Base-by-base conservation (phyloP, 805 yeast genomes). In the Yueomyces sp. region DNA sequence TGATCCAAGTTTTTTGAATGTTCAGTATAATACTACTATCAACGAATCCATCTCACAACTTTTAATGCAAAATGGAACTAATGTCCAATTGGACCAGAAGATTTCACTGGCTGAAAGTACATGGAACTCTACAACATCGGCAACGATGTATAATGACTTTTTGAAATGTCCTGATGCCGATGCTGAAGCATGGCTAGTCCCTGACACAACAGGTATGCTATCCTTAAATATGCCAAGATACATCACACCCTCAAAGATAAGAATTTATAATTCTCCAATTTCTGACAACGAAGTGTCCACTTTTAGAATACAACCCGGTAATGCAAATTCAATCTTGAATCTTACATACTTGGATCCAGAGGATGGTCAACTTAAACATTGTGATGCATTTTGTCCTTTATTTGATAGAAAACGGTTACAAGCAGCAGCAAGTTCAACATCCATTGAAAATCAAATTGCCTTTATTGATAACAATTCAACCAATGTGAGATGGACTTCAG, bases 351-450 rank as follows among this genome's bases (percentile, higher is more conserved):
- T 83, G 27, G 90, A 90, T 56, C 94, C 95, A 3, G 47, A 56
- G 0, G 72, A 85, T 2, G 77, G 81, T 41, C 63, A 68, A n/a
- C 42, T 72, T 3, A 57, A 64, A 12, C 65, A 65, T 55, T 92
- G 98, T 67, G 95, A 87, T 60, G 94, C 95, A 1, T 81, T 76
- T 73, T 92, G 98, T 62, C 94, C 96, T 1, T 65, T 90, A 28
- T 63, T 72, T 1, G 68, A 69, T 30, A 57, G 60, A 9, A 45
- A 67, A 0, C 54, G 59, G 2, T 57, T 81, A 40, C 38, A 53
- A 33, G 11, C 44, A 11, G 53, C 64, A 11, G 46, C 55, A 26
- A 53, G 56, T 6, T 33, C 58, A 6, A 55, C 65, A 41, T 46
- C 54, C n/a, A 47, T 59, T 6, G 49, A 56, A 2, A 45, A 49